Evolutionary conservation across 2,329 filamentous ascomycete species (phyloP), one percentile per base, ranked within the genome.

Genomic region (Drechmeria coniospora): DNA sequence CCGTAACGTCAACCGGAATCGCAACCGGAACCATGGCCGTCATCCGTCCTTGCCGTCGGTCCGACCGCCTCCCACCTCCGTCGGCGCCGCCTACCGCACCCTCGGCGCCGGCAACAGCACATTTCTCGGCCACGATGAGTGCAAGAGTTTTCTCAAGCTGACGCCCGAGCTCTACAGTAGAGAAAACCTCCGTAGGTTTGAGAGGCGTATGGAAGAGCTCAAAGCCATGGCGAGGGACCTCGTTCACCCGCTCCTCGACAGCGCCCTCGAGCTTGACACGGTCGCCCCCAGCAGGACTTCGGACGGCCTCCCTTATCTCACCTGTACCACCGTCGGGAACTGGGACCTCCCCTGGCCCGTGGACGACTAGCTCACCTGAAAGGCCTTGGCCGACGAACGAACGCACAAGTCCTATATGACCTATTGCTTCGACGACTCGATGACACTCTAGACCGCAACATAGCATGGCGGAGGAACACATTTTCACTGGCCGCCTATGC

Each of bases 81-180:
- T 72, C 2, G 83, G 83, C 4, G 71, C 78, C 25, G 70, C 86
- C 2, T 93, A 87, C 51, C 72, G 82, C 23, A 66, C 78, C 2
- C 63, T 94, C 7, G 84, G 83, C 18, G 66, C 69, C 4, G 58
- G 68, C 3, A 59, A 59, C 4, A 58, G 69, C 0, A 61, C 65
- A 1, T 94, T 90, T 46, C 68, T 95, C 5, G 54, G 61, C 2
- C 83, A 87, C 48, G 84, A 93, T 38, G 86, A 93, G 38, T 79
- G 87, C 47, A 94, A 93, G 53, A 72, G 73, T 14, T 94, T 94
- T 43, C 65, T 94, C 28, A 92, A 92, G 49, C 59, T 87, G 14
- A 76, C 72, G 8, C 79, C 82, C 0, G 79, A 90, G 13, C 54
- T 87, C 6, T 93, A 94, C 54, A 82, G 69, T 24, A 68, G 86